Base-by-base conservation (phyloP, 176 grass and related monocot genomes). In the Areca catechu region DNA sequence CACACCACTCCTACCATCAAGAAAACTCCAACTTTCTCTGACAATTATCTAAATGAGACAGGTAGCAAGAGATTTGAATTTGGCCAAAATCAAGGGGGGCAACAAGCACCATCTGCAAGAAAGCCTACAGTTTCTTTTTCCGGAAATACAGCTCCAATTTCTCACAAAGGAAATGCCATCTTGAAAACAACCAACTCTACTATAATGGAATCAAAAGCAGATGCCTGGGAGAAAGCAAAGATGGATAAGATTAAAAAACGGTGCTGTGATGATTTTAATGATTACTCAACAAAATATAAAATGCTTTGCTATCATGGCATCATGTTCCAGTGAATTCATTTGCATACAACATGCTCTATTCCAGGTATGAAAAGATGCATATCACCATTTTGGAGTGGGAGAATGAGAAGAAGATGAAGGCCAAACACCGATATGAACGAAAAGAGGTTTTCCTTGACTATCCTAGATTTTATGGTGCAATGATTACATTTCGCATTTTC, bases 181-280 rank as follows among this genome's bases (percentile, higher is more conserved):
- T 53, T 14, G 20, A 52, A 51, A 20, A 9, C 20, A 21, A 20
- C 49, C 4, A 29, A 69, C 18, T 48, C 54, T 57, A 63, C 54
- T 18, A 49, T 16, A 56, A 56, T 51, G 4, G 61, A 70, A 56
- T 73, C 75, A 3, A 83, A 78, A 73, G 73, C 60, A 20, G 61
- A 85, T 30, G 76, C 57, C 54, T 97, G 93, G 93, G 87, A 88
- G 73, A 88, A 66, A 29, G 78, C 63, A 61, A 83, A 85, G 58
- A 65, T 97, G 18, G 61, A 49, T 15, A 76, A 73, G 56, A 72
- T 88, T 56, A 80, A 16, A 70, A 65, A 80, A n/a, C 73, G 86
- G 93, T 90, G 60, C 50, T 71, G 56, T 4, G 22, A 20, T 20
- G 5, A 2, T 22, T 64, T 16, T 48, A 59, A 48, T 22, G 10